A percentile compares a stretch with the other conserved stretches of the same genome.
Conservation (phyloP, 192 early-diverging fungal genomes). For the Rhizoclosmatium sp. region DNA sequence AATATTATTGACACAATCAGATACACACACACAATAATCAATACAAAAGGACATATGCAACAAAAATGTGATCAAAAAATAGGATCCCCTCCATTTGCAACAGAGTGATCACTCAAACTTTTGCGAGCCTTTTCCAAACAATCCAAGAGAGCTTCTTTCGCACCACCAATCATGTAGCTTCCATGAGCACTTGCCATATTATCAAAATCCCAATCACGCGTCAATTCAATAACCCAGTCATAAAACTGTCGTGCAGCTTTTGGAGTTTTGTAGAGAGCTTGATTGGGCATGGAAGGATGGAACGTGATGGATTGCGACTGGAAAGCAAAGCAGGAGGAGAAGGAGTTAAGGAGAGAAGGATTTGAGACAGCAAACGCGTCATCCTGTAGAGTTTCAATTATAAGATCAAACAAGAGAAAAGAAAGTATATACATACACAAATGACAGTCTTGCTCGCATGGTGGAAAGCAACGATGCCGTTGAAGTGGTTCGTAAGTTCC, state of each 20-base stretch:
- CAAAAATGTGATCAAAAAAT: background rate
- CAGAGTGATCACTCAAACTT: background rate
- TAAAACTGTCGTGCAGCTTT: constrained; percentile 35
- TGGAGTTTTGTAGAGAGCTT: constrained; percentile 32
- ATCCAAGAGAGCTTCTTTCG: constrained; percentile 10
- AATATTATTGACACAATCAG: no score
- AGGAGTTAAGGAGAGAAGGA: background rate
- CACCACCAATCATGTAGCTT: constrained; percentile 22
- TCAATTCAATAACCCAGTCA: constrained; percentile 25
- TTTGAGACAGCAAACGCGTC: constrained; percentile 13
- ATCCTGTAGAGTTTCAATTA: constrained; percentile 10
- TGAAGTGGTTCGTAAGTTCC: constrained; percentile 35
- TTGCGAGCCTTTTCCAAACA: constrained; percentile 15
- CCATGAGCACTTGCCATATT: constrained; percentile 36
- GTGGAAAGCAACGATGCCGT: constrained; percentile 39
- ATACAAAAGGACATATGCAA: no score
- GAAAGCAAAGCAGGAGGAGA: background rate
- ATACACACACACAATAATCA: no score
- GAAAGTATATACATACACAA: constrained; percentile 14
- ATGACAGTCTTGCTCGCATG: constrained; percentile 17
- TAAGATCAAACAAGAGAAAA: constrained; percentile 2
- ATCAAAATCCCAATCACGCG: constrained; percentile 40
- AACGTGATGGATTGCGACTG: background rate
- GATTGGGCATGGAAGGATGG: constrained; percentile 16
- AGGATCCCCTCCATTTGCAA: constrained; percentile 6